phyloP scores from a whole-genome alignment of 2,329 filamentous ascomycete genomes.

The Emmonsia crescens region DNA sequence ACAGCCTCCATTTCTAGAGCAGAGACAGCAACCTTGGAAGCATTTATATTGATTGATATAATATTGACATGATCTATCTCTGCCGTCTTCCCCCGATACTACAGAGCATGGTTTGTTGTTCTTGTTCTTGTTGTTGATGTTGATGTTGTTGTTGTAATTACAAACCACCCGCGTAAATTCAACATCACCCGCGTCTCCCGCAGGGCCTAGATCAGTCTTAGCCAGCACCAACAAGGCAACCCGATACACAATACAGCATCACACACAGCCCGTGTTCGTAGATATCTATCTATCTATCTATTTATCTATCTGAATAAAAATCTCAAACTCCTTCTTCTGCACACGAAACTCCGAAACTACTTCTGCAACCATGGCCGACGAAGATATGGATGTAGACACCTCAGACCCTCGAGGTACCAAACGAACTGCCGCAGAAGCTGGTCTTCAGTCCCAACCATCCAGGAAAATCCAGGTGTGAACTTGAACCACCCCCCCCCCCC shows the following conservation, averaged over 20 bases:
- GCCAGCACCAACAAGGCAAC: background rate
- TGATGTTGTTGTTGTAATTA: no score
- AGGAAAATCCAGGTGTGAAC: conserved; percentile 38
- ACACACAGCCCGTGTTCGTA: no score
- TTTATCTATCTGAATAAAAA: no score
- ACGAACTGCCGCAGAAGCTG: conserved; percentile 39
- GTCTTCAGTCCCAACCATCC: conserved; percentile 30
- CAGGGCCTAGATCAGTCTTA: conserved; percentile 2
- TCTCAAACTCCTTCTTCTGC: background rate
- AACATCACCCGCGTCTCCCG: background rate
- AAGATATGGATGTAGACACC: conserved; percentile 36
- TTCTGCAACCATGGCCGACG: conserved; percentile 13
- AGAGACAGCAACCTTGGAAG: no score
- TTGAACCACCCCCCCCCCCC: conserved; percentile 21
- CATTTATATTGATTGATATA: no score
- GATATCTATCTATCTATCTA: no score
- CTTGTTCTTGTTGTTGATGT: background rate
- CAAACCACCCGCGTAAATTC: background rate
- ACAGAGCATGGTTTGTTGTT: background rate
- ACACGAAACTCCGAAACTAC: no score
- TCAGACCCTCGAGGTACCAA: conserved; percentile 35
- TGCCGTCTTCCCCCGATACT: background rate
- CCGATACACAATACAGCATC: no score
- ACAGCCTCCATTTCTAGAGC: no score
- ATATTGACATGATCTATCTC: background rate